Percentiles rank a stretch among this genome's conserved stretches.
phyloP scores from a whole-genome alignment of 78 protist species.

The Cavenderia fasciculata region DNA sequence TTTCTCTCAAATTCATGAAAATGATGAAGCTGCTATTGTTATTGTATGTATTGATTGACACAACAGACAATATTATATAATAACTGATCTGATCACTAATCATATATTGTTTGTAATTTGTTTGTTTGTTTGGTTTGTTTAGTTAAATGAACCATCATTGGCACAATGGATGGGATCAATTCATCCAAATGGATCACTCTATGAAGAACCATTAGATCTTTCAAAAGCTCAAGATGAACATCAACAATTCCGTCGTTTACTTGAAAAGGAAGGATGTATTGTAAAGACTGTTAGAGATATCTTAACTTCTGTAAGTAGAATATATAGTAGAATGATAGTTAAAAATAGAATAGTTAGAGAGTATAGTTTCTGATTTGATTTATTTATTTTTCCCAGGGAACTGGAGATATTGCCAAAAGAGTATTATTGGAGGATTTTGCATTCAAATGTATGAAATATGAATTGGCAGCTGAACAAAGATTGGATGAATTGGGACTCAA shows the following conservation, averaged over 20 bases:
- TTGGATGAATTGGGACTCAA: slow-evolving; percentile 36
- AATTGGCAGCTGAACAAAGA: slow-evolving; percentile 44
- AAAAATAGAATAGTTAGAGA: background rate
- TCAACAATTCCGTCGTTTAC: slow-evolving; percentile 33
- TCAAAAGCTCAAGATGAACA: slow-evolving; percentile 83
- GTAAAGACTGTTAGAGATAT: slow-evolving; percentile 72
- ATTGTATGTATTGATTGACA: slow-evolving; percentile 47
- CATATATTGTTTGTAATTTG: background rate
- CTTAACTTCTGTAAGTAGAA: slow-evolving; percentile 11
- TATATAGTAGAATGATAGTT: background rate
- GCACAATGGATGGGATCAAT: slow-evolving; percentile 85
- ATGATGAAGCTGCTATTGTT: slow-evolving; percentile 84
- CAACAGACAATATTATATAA: background rate
- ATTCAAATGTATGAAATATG: slow-evolving; percentile 64
- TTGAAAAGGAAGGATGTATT: slow-evolving; percentile 75
- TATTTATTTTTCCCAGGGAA: slow-evolving; percentile 26
- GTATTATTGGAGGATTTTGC: slow-evolving; percentile 87
- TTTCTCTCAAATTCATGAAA: slow-evolving; percentile 84
- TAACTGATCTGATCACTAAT: background rate
- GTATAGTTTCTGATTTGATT: slow-evolving; percentile 15
- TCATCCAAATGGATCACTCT: slow-evolving; percentile 90
- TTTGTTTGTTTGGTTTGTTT: background rate
- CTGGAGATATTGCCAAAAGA: slow-evolving; percentile 73
- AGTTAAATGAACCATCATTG: slow-evolving; percentile 73
- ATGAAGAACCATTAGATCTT: slow-evolving; percentile 89